Evolutionary conservation across 179 eudicot genomes (phyloP).

Genomic region (Dionaea muscipula): DNA sequence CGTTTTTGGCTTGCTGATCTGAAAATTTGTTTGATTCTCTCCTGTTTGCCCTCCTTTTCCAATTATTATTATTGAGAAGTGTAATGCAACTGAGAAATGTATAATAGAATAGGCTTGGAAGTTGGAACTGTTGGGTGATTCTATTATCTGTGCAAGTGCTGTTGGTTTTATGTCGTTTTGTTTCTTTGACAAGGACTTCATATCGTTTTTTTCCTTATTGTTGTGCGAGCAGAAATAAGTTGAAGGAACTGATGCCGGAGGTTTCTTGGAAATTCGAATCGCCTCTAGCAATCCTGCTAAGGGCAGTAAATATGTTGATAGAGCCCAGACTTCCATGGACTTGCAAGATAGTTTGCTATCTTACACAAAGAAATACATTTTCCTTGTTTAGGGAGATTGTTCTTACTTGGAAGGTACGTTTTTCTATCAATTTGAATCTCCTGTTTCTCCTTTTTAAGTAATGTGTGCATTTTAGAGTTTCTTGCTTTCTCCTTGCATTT

Average conservation of each 20-base stretch:
- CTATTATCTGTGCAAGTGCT: too few relatives aligned
- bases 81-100: too few relatives aligned
- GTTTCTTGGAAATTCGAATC: slow-evolving; percentile 29
- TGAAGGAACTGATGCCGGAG: slow-evolving; percentile 39
- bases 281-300: slow-evolving; percentile 39
- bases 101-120: too few relatives aligned
- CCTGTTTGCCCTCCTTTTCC: not conserved
- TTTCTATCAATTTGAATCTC: not conserved
- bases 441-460: not conserved
- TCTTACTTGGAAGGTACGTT: slow-evolving; percentile 34
- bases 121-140: too few relatives aligned
- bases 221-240: slow-evolving; percentile 36
- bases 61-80: not conserved
- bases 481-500: too few relatives aligned
- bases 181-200: too few relatives aligned
- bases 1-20: not conserved
- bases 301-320: slow-evolving; percentile 49
- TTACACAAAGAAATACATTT: slow-evolving; percentile 42
- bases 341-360: slow-evolving; percentile 55
- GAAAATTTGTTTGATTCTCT: not conserved
- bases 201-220: not conserved
- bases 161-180: too few relatives aligned
- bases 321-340: slow-evolving; percentile 82
- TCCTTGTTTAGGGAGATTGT: slow-evolving; percentile 49
- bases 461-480: too few relatives aligned